Percentiles rank a stretch among this genome's conserved stretches.
phyloP scores from a whole-genome alignment of 345 rosid genomes.

The Pistacia vera region DNA sequence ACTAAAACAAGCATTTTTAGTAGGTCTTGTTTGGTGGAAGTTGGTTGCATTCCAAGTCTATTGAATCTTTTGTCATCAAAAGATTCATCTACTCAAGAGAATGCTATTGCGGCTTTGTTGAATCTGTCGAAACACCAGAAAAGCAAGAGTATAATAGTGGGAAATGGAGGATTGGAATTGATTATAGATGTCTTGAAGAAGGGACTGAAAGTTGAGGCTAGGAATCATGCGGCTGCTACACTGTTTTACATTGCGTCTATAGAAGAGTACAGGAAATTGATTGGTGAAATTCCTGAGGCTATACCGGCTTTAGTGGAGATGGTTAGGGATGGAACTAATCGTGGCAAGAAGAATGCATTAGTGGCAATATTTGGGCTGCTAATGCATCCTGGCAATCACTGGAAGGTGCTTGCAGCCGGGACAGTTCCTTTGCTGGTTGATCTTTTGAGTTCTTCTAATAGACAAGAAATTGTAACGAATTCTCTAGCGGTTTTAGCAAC shows the following conservation, averaged over 20 bases:
- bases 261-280: conserved; percentile 59
- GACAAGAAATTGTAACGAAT: conserved; percentile 55
- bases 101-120: conserved; percentile 65
- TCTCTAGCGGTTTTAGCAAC: conserved; percentile 69
- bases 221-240: conserved; percentile 70
- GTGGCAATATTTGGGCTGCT: conserved; percentile 71
- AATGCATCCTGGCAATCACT: conserved; percentile 50
- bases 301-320: conserved; percentile 57
- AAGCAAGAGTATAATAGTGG: conserved; percentile 52
- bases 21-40: conserved; percentile 72
- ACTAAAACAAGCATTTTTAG: conserved; percentile 65
- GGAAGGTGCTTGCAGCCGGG: conserved; percentile 60
- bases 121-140: conserved; percentile 67
- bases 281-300: conserved; percentile 64
- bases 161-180: conserved; percentile 49
- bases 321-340: conserved; percentile 41
- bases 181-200: conserved; percentile 49
- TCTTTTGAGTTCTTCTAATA: conserved; percentile 43
- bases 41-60: conserved; percentile 47
- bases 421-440: conserved; percentile 54
- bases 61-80: conserved; percentile 41
- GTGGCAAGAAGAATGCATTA: conserved; percentile 67
- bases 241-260: conserved; percentile 68
- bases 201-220: conserved; percentile 56
- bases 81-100: conserved; percentile 55